Percentiles rank a stretch among this genome's conserved stretches.
Conservation (phyloP, 306 rosid species). For the Gastrolobium bilobum region DNA sequence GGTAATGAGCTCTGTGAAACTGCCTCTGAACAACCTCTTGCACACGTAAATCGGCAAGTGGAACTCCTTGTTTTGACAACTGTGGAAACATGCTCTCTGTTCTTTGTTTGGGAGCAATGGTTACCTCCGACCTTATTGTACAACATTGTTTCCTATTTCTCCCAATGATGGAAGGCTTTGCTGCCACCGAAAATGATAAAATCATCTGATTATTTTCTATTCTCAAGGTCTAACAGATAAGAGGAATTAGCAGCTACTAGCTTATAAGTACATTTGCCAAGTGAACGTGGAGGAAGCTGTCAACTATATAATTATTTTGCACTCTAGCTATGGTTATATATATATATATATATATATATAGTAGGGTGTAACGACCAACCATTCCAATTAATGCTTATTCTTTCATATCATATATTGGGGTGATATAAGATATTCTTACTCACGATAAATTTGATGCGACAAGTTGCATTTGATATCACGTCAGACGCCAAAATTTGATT, state of each 20-base stretch:
- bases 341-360: not conserved
- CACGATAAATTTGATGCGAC: constrained; percentile 5
- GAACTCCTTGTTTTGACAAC: constrained; percentile 63
- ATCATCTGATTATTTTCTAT: constrained; percentile 54
- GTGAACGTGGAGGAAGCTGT: constrained; percentile 17
- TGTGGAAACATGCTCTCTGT: constrained; percentile 44
- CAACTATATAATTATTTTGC: constrained; percentile 11
- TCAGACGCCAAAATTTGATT: not conserved
- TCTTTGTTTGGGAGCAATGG: constrained; percentile 56
- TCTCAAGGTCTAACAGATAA: constrained; percentile 19
- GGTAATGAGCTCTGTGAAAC: constrained; percentile 47
- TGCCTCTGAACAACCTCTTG: constrained; percentile 75
- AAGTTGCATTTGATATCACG: not conserved
- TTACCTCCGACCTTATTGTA: constrained; percentile 56
- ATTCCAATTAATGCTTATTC: not conserved
- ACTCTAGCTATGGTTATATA: not conserved
- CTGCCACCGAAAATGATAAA: constrained; percentile 51
- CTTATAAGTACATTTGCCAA: not conserved
- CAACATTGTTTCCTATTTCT: constrained; percentile 41
- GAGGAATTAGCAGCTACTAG: constrained; percentile 4
- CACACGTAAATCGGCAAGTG: constrained; percentile 66
- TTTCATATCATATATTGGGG: not conserved
- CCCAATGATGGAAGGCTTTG: constrained; percentile 53
- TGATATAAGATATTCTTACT: constrained; percentile 1
- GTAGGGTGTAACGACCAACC: constrained; percentile 15